Conservation (phyloP, 495 filamentous ascomycete genomes). For the Lasiosphaeria ovina region DNA sequence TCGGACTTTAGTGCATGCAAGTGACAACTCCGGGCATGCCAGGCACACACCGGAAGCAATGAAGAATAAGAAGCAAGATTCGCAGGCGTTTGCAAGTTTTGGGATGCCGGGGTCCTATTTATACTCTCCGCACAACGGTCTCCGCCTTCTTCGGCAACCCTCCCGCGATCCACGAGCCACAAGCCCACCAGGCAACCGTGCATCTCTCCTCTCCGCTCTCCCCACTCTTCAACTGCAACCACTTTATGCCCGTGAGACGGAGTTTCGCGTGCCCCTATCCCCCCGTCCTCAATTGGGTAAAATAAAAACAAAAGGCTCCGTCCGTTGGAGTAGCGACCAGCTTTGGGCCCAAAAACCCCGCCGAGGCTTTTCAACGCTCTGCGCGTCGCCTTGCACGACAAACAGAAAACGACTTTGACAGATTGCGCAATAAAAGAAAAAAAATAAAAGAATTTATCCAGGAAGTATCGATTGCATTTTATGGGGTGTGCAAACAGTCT, state of each 20-base stretch:
- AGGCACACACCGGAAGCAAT: conserved; percentile 9
- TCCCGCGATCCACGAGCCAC: too few species aligned
- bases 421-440: too few species aligned
- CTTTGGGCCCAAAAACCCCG: not conserved
- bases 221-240: conserved; percentile 5
- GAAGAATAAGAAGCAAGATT: conserved; percentile 15
- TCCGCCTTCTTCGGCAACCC: conserved; percentile 7
- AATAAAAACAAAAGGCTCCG: conserved; percentile 16
- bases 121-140: conserved; percentile 26
- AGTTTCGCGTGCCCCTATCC: conserved; percentile 10
- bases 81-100: conserved; percentile 10
- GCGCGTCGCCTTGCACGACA: too few species aligned
- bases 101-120: conserved; percentile 25
- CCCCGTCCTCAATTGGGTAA: conserved; percentile 15
- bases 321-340: too few species aligned
- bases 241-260: not conserved
- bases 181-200: conserved; percentile 16
- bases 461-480: too few species aligned
- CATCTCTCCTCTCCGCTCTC: conserved; percentile 6
- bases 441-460: too few species aligned
- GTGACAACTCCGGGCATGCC: conserved; percentile 6
- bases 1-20: conserved; percentile 28
- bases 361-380: too few species aligned
- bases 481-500: too few species aligned
- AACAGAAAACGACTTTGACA: too few species aligned